Base-by-base conservation (phyloP, 495 filamentous ascomycete species). In the Zalerion maritima region DNA sequence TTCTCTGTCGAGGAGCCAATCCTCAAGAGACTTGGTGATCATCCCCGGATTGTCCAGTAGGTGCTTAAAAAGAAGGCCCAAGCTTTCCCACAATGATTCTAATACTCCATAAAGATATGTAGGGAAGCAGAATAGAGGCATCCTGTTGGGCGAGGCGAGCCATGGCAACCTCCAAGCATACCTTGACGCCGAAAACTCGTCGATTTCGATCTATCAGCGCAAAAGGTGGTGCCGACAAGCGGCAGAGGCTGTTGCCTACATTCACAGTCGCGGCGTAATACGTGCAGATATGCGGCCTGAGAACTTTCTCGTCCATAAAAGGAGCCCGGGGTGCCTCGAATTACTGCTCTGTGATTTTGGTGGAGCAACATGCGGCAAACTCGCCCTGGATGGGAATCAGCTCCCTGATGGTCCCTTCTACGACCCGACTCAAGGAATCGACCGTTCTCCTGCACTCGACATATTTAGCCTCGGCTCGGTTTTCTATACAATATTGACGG, bases 401-500 rank as follows among this genome's bases (percentile, higher is more conserved):
- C 16, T 28, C 16, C 25, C 25, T 14, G 25, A 28, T 28, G 11
- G n/a, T 13, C n/a, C n/a, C 16, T 28, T 28, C 25, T 28, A 14
- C 16, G 25, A 28, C 16, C 25, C 25, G 16, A 28, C 11, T 28
- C n/a, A 28, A n/a, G n/a, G n/a, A 14, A 12, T n/a, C n/a, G 25
- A 12, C n/a, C 16, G n/a, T 28, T 12, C 25, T 8, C 8, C 16
- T 12, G 25, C 25, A 12, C 11, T 14, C 8, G 25, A 28, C 16
- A 28, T 28, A 28, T 28, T 28, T 14, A 28, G 25, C 25, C 25
- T 28, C n/a, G 25, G 25, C 25, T 28, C 25, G n/a, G 25, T 28
- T 14, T 12, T 28, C n/a, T 28, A 28, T 14, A 28, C 25, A 28
- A 28, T 28, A n/a, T 12, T 28, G 25, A 14, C 16, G n/a, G 25